Percentiles rank a stretch among this genome's conserved stretches.
Conservation (phyloP, 768 basidiomycete genomes). For the Leucogyrophana mollusca region DNA sequence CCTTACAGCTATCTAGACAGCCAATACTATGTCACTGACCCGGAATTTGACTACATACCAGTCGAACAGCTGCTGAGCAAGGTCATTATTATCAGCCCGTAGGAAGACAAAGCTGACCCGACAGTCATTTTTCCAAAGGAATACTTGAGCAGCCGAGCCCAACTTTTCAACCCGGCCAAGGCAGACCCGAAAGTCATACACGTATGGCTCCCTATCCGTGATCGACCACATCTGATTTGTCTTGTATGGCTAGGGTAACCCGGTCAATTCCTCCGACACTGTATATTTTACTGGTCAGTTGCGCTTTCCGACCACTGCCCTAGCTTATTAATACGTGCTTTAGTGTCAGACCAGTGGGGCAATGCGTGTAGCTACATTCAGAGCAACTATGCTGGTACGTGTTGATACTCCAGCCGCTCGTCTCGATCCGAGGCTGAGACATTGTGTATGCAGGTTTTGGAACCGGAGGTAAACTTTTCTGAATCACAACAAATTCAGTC, state of each 20-base stretch:
- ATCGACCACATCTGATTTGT: constrained; percentile 8
- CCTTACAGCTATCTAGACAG: constrained; percentile 51
- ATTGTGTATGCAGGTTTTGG: constrained; percentile 67
- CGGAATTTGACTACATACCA: constrained; percentile 73
- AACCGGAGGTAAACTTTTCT: constrained; percentile 57
- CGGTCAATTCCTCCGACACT: constrained; percentile 85
- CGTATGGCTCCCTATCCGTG: constrained; percentile 36
- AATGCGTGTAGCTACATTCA: constrained; percentile 90
- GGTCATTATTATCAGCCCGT: constrained; percentile 34
- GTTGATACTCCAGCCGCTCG: neutral
- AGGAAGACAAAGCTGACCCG: constrained; percentile 1
- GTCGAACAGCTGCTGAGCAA: constrained; percentile 83
- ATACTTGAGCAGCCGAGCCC: constrained; percentile 80
- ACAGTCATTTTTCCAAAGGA: constrained; percentile 55
- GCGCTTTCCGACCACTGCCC: neutral
- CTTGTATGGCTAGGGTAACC: constrained; percentile 60
- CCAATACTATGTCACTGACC: constrained; percentile 91
- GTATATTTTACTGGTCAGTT: constrained; percentile 84
- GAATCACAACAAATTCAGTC: constrained; percentile 1
- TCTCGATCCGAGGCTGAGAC: constrained; percentile 5
- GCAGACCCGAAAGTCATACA: constrained; percentile 66
- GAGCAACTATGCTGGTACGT: constrained; percentile 79
- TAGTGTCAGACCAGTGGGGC: constrained; percentile 83
- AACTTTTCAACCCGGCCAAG: constrained; percentile 69
- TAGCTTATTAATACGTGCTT: neutral